These are phyloP conservation scores for Kluyveromyces sp. DNA, from an alignment of 1,139 yeast species.

Conservation along the genomic window DNA sequence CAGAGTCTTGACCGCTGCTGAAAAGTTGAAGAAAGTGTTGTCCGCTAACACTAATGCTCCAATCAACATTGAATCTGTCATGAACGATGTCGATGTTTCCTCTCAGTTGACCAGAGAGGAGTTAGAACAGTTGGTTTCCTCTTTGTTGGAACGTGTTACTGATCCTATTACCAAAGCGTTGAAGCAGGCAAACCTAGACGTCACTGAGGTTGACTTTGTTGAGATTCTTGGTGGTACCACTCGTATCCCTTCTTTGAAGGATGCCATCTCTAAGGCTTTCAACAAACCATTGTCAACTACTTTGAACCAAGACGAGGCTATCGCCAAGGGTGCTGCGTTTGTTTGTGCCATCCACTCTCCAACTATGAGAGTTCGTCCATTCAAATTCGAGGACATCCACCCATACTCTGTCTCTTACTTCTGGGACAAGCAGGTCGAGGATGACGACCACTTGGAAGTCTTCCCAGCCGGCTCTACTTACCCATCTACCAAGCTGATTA, in stretches of 20 bases:
- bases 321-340: constrained; percentile 98
- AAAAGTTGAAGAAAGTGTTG: constrained; percentile 88
- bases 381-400: constrained; percentile 95
- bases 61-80: constrained; percentile 88
- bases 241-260: constrained; percentile 91
- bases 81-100: constrained; percentile 95
- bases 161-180: constrained; percentile 79
- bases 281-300: constrained; percentile 89
- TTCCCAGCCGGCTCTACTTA: constrained; percentile 89
- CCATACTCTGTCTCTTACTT: constrained; percentile 86
- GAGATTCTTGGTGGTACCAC: constrained; percentile 98
- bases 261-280: constrained; percentile 69
- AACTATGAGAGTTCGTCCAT: constrained; percentile 96
- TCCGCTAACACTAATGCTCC: constrained; percentile 96
- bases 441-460: constrained; percentile 85
- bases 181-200: constrained; percentile 65
- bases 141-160: constrained; percentile 68
- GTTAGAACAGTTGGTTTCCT: constrained; percentile 81
- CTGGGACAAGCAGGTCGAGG: constrained; percentile 92
- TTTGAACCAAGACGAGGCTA: constrained; percentile 97
- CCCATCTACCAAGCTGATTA: constrained; percentile 95
- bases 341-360: constrained; percentile 99
- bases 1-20: constrained; percentile 87
- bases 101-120: constrained; percentile 86
- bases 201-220: constrained; percentile 75